Evolutionary conservation across 2,329 filamentous ascomycete species (phyloP), one percentile per base, ranked within the genome.

Genomic region (Chrysoporthe deuterocubensis): DNA sequence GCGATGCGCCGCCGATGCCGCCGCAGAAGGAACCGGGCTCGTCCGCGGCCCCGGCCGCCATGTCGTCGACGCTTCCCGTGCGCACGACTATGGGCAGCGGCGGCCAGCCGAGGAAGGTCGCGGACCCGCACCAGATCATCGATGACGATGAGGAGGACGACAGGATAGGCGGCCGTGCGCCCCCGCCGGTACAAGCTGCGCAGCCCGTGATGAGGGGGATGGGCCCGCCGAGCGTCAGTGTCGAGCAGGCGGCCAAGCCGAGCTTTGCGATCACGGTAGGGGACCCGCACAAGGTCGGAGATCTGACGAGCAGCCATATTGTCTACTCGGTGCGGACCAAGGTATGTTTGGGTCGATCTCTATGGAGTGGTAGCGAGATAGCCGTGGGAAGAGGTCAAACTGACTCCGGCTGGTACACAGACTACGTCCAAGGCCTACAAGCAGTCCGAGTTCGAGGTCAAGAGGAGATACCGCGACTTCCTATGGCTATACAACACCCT

Each of bases 261-360:
- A 91, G 84, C 54, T 99, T 98, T 79, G 84, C 92, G 62, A 98
- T 99, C 74, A 89, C 87, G 2, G 96, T 99, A 32, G 96, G 96
- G 67, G 96, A 99, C 80, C 96, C 96, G 66, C 94, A 97, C 81
- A 99, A 98, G 82, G 95, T 99, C 72, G 96, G 96, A 69, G 96
- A 98, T 80, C 80, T 98, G 78, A 97, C 96, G 9, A 97, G 92
- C 79, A 97, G 94, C 71, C 96, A 99, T 79, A 99, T 97, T 71
- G 96, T 98, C 60, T 99, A 99, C 81, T 93, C 93, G 74, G 96
- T 99, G 71, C 88, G 92, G 75, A 99, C 96, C 68, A 96, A 92
- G 89, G 93, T 96, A 84, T 40, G 44, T 69, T 71, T 21, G 16
- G 14, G 14, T 21, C 71, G 37, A 21, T 59, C 72, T 21, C 14